These are phyloP conservation scores for Dorcoceras hygrometricum DNA, from an alignment of 257 asterid species.

Conservation along the genomic window DNA sequence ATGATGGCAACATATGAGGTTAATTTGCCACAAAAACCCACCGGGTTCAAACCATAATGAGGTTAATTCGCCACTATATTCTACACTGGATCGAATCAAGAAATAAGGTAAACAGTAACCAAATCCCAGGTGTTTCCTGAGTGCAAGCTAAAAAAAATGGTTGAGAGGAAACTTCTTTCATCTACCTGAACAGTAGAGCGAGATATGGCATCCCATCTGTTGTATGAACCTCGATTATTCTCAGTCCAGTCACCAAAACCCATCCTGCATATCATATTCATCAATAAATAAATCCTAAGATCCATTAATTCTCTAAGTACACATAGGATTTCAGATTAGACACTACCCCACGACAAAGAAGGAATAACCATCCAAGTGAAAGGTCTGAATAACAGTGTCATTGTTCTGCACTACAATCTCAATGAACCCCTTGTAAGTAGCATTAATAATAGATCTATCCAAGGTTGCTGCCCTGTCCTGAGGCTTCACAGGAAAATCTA, in stretches of 20 bases:
- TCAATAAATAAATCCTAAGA: not conserved
- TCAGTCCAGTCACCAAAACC: conserved; percentile 91
- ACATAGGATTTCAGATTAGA: conserved; percentile 7
- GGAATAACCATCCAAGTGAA: conserved; percentile 92
- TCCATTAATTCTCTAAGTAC: not conserved
- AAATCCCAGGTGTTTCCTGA: not conserved
- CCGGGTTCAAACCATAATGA: not conserved
- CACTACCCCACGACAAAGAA: conserved; percentile 89
- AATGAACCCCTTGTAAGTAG: conserved; percentile 85
- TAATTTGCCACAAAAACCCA: not conserved
- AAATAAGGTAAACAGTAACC: not conserved
- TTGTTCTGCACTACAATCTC: conserved; percentile 84
- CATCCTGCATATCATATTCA: conserved; percentile 48
- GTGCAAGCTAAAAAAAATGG: not conserved
- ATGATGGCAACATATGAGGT: not conserved
- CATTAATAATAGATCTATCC: conserved; percentile 71
- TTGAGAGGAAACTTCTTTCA: not conserved
- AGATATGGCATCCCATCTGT: conserved; percentile 90
- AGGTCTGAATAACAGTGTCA: conserved; percentile 67
- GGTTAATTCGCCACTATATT: not conserved
- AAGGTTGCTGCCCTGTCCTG: conserved; percentile 44
- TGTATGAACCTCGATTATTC: conserved; percentile 70
- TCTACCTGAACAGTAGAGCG: conserved; percentile 90
- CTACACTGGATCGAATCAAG: not conserved
- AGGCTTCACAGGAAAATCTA: conserved; percentile 75